Base-by-base conservation (phyloP, 805 yeast genomes). In the Monosporozyma unispora region DNA sequence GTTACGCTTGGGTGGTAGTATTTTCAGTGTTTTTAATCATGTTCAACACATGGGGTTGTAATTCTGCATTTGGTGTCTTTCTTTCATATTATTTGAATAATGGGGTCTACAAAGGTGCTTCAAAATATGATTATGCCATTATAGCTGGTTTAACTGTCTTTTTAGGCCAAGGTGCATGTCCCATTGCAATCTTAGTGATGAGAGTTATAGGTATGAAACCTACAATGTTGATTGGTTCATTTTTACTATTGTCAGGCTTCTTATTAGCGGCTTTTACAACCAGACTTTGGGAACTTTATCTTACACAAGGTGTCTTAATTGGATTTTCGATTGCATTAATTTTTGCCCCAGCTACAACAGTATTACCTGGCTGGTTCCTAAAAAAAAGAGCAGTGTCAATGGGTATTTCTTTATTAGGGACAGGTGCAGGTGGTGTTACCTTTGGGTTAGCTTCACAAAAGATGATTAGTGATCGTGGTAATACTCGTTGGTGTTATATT, bases 11-110 rank as follows among this genome's bases (percentile, higher is more conserved):
- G 84, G 79, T 82, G 0, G 71, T 81, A 19, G 75, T 77, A 12
- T 52, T 76, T 14, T 78, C 80, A 12, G 73, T 77, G 3, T 67
- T 72, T 27, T 47, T 79, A 3, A 66, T 79, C 39, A 78, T 79
- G 61, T 75, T 80, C 54, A 70, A 76, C 37, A 77, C 87, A 0
- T 84, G 91, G 90, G 93, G 93, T 14, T 76, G 84, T 54, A 83
- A 83, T 54, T 64, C 68, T 6, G 84, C 82, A 3, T 84, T 74
- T 59, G 83, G 87, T 27, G 74, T 84, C 4, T 82, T 80, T 54
- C 67, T 84, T 23, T 73, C 84, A 1, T 73, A 71, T 53, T 84
- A 81, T 58, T 54, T 83, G 22, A 73, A 75, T 41, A 60, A 74
- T 47, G 63, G 75, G 43, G 66, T 72, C 0, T 82, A 80, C 54